phyloP scores from a whole-genome alignment of 495 filamentous ascomycete genomes.

The Terfezia boudieri region DNA sequence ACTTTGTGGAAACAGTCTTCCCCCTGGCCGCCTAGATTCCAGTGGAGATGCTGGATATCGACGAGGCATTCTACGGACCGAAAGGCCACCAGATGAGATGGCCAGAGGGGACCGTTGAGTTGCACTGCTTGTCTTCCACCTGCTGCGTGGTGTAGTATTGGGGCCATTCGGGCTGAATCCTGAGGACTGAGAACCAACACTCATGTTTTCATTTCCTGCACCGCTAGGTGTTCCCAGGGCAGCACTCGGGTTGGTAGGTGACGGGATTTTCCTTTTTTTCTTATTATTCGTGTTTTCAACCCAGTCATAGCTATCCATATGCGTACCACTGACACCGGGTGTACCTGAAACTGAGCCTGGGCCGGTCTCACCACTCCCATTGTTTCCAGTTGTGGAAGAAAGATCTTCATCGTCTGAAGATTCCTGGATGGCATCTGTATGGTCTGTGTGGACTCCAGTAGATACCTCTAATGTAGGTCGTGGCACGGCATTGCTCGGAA shows the following conservation, averaged over 20 bases:
- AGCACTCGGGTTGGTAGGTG: slow-evolving; percentile 28
- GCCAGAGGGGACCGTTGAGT: slow-evolving; percentile 16
- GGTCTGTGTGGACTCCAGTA: slow-evolving; percentile 8
- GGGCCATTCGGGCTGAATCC: slow-evolving; percentile 15
- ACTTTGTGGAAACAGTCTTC: neutral
- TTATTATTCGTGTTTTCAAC: slow-evolving; percentile 99
- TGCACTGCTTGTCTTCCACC: slow-evolving; percentile 16
- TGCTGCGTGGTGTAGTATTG: slow-evolving; percentile 11
- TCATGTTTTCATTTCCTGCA: slow-evolving; percentile 25
- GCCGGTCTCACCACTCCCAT: neutral
- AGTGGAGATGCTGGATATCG: slow-evolving; percentile 14
- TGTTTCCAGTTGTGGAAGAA: neutral
- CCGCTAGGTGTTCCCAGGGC: slow-evolving; percentile 20
- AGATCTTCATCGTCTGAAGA: slow-evolving; percentile 15
- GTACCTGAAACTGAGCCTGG: slow-evolving; percentile 2
- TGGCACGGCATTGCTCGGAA: neutral
- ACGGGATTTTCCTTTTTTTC: slow-evolving; percentile 96
- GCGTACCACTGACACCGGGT: slow-evolving; percentile 5
- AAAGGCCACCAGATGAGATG: slow-evolving; percentile 1
- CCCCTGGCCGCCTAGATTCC: neutral
- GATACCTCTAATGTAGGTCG: slow-evolving; percentile 19
- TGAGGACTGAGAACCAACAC: slow-evolving; percentile 6
- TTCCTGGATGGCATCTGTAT: slow-evolving; percentile 8
- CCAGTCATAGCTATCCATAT: slow-evolving; percentile 74
- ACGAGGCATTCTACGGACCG: slow-evolving; percentile 9